These are phyloP conservation scores for Solanum chiquidenum DNA, from an alignment of 257 asterid species.

Conservation along the genomic window DNA sequence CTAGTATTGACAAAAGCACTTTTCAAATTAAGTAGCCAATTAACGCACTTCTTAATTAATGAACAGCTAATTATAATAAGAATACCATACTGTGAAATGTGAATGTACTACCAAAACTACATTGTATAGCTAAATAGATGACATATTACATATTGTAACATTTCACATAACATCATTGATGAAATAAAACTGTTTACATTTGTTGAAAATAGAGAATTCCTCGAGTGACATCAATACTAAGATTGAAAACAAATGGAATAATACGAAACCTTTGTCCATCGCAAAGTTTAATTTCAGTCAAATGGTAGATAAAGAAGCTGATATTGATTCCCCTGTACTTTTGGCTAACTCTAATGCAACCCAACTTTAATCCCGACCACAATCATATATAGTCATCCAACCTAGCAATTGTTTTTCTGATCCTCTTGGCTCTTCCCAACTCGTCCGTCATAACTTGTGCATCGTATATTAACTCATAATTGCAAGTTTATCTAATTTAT, in stretches of 20 bases:
- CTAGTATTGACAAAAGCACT: too few relatives aligned
- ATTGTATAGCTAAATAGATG: not conserved
- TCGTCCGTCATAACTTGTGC: not conserved
- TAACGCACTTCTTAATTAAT: not conserved
- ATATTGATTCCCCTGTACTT: too few relatives aligned
- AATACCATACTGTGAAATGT: too few relatives aligned
- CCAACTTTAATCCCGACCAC: not conserved
- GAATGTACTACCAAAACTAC: too few relatives aligned
- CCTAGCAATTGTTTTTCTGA: not conserved
- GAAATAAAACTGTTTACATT: not conserved
- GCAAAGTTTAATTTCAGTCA: too few relatives aligned
- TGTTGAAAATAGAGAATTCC: not conserved
- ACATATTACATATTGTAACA: not conserved
- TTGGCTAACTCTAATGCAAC: too few relatives aligned
- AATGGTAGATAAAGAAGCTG: too few relatives aligned
- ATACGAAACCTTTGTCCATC: too few relatives aligned
- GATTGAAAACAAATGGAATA: not conserved
- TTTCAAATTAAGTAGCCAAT: too few relatives aligned
- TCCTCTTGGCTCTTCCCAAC: not conserved
- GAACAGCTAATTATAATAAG: too few relatives aligned
- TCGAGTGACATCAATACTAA: not conserved
- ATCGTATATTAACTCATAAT: not conserved
- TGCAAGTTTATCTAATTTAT: too few relatives aligned
- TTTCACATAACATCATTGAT: not conserved
- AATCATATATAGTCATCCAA: not conserved